Conservation (phyloP, 2,329 filamentous ascomycete genomes). For the Pyrenochaeta sp. region DNA sequence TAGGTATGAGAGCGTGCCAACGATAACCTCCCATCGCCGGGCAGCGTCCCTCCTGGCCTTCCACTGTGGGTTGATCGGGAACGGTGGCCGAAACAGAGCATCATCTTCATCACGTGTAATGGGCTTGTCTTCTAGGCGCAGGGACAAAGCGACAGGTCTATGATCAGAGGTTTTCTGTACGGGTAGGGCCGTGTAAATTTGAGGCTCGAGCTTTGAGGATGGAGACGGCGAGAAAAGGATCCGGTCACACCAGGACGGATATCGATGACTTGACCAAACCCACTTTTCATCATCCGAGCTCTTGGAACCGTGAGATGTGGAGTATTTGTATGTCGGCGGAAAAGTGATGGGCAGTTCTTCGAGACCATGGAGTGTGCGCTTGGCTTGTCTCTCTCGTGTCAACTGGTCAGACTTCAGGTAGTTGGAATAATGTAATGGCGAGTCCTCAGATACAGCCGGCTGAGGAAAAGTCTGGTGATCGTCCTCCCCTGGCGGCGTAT, state of each 20-base stretch:
- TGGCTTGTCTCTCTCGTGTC: conserved; percentile 70
- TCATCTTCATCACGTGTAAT: conserved; percentile 41
- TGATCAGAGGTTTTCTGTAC: conserved; percentile 87
- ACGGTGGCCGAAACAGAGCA: conserved; percentile 60
- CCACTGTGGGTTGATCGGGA: conserved; percentile 66
- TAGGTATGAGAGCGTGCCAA: conserved; percentile 66
- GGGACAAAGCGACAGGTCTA: conserved; percentile 77
- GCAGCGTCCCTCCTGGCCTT: conserved; percentile 60
- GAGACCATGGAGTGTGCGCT: conserved; percentile 79
- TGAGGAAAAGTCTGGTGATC: conserved; percentile 70
- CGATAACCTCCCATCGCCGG: conserved; percentile 64
- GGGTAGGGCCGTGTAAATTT: conserved; percentile 76
- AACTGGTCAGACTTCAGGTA: conserved; percentile 83
- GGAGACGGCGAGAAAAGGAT: conserved; percentile 71
- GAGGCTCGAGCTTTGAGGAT: conserved; percentile 58
- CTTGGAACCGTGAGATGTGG: conserved; percentile 32
- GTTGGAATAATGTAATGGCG: conserved; percentile 68
- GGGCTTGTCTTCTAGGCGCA: conserved; percentile 67
- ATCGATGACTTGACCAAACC: conserved; percentile 81
- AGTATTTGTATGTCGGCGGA: conserved; percentile 94
- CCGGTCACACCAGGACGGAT: conserved; percentile 90
- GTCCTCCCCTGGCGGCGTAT: conserved; percentile 66
- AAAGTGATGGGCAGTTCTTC: conserved; percentile 78
- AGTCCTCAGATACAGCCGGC: conserved; percentile 56
- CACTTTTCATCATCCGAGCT: conserved; percentile 56